Evolutionary conservation across 1,139 yeast species (phyloP).

Genomic region (Sugiyamaella novakii): DNA sequence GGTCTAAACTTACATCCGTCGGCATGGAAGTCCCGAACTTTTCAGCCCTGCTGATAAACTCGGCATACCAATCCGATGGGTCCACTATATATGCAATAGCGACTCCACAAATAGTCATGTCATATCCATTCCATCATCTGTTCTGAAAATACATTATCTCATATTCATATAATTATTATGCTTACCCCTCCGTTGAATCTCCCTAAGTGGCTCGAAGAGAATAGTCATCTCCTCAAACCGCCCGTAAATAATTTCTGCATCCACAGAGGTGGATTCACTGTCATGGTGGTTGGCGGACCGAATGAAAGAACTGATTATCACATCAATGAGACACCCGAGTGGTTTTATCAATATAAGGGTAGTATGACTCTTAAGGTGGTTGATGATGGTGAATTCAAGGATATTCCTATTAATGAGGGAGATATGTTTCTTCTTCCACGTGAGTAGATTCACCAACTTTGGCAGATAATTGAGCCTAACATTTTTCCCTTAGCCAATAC

Average conservation of each 20-base stretch:
- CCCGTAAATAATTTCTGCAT: slow-evolving; percentile 91
- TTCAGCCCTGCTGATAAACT: not conserved
- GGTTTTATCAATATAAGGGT: slow-evolving; percentile 87
- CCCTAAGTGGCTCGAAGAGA: slow-evolving; percentile 77
- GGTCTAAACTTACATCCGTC: too few relatives aligned
- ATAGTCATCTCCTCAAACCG: slow-evolving; percentile 74
- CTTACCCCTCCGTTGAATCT: slow-evolving; percentile 71
- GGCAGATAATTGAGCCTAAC: too few relatives aligned
- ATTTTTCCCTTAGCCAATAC: slow-evolving; percentile 64
- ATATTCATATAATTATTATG: too few relatives aligned
- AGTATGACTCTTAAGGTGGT: slow-evolving; percentile 83
- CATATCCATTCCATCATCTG: too few relatives aligned
- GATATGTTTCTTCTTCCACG: slow-evolving; percentile 80
- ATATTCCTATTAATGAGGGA: slow-evolving; percentile 76
- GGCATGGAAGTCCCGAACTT: too few relatives aligned
- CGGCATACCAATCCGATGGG: too few relatives aligned
- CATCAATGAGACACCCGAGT: slow-evolving; percentile 91
- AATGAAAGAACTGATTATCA: slow-evolving; percentile 93
- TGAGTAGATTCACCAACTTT: too few relatives aligned
- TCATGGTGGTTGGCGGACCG: slow-evolving; percentile 95
- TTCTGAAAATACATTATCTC: too few relatives aligned
- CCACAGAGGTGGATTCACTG: slow-evolving; percentile 89
- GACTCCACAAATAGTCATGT: too few relatives aligned
- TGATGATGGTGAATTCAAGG: slow-evolving; percentile 76
- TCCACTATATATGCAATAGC: too few relatives aligned